Evolutionary conservation across 495 filamentous ascomycete genomes (phyloP).

Genomic region (Lepraria neglecta): DNA sequence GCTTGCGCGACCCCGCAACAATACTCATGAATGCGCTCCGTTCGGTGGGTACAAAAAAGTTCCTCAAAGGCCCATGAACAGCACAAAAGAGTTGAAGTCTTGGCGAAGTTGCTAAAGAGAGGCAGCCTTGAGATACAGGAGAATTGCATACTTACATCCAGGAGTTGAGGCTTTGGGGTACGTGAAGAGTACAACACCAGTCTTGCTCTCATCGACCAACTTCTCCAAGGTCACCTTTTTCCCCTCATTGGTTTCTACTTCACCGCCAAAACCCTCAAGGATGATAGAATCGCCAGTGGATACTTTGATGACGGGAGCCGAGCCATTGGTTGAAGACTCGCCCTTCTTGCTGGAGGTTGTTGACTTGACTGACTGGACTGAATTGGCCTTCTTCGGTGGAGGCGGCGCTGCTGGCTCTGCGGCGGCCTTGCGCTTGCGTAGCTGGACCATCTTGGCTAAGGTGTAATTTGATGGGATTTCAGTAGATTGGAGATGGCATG

Average conservation of each 20-base stretch:
- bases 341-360: slow-evolving; percentile 36
- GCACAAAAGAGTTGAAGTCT: too few relatives aligned
- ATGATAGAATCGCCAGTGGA: slow-evolving; percentile 48
- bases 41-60: neutral
- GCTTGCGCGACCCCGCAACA: too few relatives aligned
- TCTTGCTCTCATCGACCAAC: slow-evolving; percentile 74
- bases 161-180: slow-evolving; percentile 94
- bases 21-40: too few relatives aligned
- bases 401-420: slow-evolving; percentile 38
- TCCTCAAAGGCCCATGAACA: too few relatives aligned
- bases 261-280: slow-evolving; percentile 71
- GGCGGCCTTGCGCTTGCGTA: slow-evolving; percentile 70
- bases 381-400: slow-evolving; percentile 50
- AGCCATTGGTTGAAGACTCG: slow-evolving; percentile 32
- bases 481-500: neutral
- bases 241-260: slow-evolving; percentile 79
- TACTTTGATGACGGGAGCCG: slow-evolving; percentile 21
- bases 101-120: too few relatives aligned
- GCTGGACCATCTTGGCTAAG: slow-evolving; percentile 47
- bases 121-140: neutral
- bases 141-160: slow-evolving; percentile 65
- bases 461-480: neutral
- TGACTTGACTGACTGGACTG: slow-evolving; percentile 45
- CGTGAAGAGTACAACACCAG: slow-evolving; percentile 85
- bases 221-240: slow-evolving; percentile 65